phyloP scores from a whole-genome alignment of 75 land plant species.

The Cupressus sempervirens region DNA sequence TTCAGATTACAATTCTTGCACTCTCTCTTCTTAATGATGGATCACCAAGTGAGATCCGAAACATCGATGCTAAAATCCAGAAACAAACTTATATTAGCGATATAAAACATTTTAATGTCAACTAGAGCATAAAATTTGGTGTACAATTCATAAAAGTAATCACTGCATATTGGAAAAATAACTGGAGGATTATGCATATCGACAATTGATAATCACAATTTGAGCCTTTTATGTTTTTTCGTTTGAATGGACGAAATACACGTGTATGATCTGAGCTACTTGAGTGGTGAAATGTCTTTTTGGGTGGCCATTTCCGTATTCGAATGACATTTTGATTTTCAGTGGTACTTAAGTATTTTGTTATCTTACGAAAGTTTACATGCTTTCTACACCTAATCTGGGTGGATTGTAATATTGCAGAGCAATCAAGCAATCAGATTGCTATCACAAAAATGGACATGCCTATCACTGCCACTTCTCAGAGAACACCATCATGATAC shows the following conservation, averaged over 20 bases:
- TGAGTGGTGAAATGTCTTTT: background rate
- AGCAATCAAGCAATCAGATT: constrained; percentile 22
- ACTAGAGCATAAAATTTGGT: background rate
- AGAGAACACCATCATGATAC: constrained; percentile 15
- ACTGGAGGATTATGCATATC: background rate
- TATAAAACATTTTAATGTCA: background rate
- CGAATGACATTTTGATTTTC: background rate
- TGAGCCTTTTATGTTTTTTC: background rate
- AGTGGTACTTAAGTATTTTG: background rate
- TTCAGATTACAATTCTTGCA: too few relatives aligned
- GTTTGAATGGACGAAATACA: background rate
- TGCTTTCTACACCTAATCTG: background rate
- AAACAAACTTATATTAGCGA: too few relatives aligned
- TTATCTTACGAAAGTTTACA: background rate
- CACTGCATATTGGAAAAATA: background rate
- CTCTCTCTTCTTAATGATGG: too few relatives aligned
- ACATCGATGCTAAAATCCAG: too few relatives aligned
- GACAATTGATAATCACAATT: background rate
- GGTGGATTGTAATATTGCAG: constrained; percentile 13
- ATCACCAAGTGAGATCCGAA: too few relatives aligned
- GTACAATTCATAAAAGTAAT: background rate
- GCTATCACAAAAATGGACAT: constrained; percentile 22
- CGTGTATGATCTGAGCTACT: background rate
- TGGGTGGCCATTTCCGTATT: background rate
- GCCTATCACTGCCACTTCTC: constrained; percentile 10